phyloP scores from a whole-genome alignment of 2,329 filamentous ascomycete species.

The Trichophyton verrucosum region DNA sequence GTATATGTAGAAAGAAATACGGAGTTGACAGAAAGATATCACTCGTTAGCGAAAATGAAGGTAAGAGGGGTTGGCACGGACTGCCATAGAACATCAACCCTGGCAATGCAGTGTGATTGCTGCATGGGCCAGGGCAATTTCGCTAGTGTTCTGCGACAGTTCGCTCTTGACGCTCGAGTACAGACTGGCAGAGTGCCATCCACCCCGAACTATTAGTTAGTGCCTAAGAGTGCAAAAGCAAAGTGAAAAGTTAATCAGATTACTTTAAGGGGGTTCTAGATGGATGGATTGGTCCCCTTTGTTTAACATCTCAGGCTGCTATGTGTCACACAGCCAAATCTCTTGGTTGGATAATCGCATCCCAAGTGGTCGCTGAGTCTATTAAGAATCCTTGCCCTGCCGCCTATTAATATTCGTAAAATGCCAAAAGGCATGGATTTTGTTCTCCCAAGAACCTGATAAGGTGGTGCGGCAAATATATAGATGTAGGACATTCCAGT shows the following conservation, averaged over 20 bases:
- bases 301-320: background rate
- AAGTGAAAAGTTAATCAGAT: background rate
- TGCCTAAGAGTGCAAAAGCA: background rate
- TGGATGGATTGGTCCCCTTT: background rate
- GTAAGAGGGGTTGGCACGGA: background rate
- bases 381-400: background rate
- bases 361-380: background rate
- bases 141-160: background rate
- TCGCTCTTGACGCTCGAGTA: background rate
- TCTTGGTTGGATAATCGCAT: background rate
- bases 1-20: background rate
- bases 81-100: background rate
- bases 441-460: background rate
- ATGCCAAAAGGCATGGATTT: background rate
- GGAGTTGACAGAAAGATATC: background rate
- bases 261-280: background rate
- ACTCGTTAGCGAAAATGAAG: no score
- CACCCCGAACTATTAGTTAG: no score
- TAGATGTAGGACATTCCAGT: background rate
- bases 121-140: background rate
- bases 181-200: background rate
- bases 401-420: background rate
- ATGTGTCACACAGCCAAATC: background rate
- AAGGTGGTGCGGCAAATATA: background rate
- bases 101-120: background rate